phyloP scores from a whole-genome alignment of 1,139 yeast genomes.

The Debaryomycetaceae sp. region DNA sequence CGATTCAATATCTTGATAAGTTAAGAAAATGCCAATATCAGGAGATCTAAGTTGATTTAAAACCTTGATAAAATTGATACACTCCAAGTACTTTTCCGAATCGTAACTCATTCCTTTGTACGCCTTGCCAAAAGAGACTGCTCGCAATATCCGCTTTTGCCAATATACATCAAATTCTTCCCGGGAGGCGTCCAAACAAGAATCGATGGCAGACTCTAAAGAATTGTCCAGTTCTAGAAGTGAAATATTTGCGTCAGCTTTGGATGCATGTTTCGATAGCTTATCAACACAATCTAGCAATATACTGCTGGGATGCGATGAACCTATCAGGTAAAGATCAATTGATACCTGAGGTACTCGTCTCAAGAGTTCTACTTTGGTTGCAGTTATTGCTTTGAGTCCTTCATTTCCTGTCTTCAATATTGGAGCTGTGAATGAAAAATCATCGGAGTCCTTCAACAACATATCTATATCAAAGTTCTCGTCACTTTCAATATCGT shows the following conservation, averaged over 20 bases:
- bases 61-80: conserved; percentile 59
- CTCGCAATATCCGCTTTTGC: conserved; percentile 77
- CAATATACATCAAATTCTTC: conserved; percentile 72
- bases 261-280: conserved; percentile 66
- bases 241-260: conserved; percentile 71
- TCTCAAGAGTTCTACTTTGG: conserved; percentile 59
- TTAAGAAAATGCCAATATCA: conserved; percentile 67
- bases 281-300: conserved; percentile 79
- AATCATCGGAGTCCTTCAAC: conserved; percentile 16
- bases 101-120: conserved; percentile 49
- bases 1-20: conserved; percentile 49
- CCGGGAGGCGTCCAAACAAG: conserved; percentile 71
- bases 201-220: conserved; percentile 60
- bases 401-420: conserved; percentile 66
- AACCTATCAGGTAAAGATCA: conserved; percentile 75
- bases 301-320: conserved; percentile 79
- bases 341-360: conserved; percentile 59
- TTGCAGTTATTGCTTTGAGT: conserved; percentile 56
- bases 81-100: conserved; percentile 58
- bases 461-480: conserved; percentile 24
- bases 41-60: conserved; percentile 64
- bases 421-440: conserved; percentile 33
- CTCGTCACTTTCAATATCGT: conserved; percentile 34
- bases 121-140: conserved; percentile 86
- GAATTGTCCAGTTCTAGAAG: conserved; percentile 54